Base-by-base conservation (phyloP, 805 yeast genomes). In the Torulaspora quercuum region DNA sequence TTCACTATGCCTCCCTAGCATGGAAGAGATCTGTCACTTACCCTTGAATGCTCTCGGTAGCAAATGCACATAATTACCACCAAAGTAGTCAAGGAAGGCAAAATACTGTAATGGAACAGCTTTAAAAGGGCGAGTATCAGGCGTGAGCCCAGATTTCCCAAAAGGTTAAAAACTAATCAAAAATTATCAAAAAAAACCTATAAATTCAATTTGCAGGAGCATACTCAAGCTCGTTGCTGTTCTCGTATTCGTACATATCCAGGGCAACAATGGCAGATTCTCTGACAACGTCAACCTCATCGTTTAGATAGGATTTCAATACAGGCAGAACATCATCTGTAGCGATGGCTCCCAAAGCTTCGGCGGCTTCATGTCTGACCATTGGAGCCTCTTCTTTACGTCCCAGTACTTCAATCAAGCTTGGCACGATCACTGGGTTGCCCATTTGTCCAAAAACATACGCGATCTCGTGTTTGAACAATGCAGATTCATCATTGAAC, bases 291-390 rank as follows among this genome's bases (percentile, higher is more conserved):
- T 72, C 76, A 52, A 85, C 96, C 42, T 76, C 70, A 61, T 92
- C 98, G 49, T 76, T 69, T 53, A 89, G 73, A 61, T 84, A 84
- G 29, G 78, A 68, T 60, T 83, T 75, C 56, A 94, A 75, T 22
- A 92, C 82, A 10, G 97, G 96, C 48, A 90, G 72, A 24, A 90
- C 95, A 41, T 90, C 97, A 54, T 86, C 95, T 7, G 97, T 86
- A 17, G 96, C 97, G 59, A 92, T 92, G 18, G 95, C 77, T 17
- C 98, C 98, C 53, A 94, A 73, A 16, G 98, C 98, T 68, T 92
- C 99, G 16, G 97, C 98, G 41, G 97, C 98, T 68, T 92, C 99
- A 61, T 92, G 99, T 68, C 99, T 82, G 21, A 94, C 98, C 99
- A 92, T 92, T 46, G 94, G 95, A 35, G 95, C 97, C 68, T 92